Evolutionary conservation across 371 early-diverging fungal genomes (phyloP).

Genomic region (Haplosporangium sp.): DNA sequence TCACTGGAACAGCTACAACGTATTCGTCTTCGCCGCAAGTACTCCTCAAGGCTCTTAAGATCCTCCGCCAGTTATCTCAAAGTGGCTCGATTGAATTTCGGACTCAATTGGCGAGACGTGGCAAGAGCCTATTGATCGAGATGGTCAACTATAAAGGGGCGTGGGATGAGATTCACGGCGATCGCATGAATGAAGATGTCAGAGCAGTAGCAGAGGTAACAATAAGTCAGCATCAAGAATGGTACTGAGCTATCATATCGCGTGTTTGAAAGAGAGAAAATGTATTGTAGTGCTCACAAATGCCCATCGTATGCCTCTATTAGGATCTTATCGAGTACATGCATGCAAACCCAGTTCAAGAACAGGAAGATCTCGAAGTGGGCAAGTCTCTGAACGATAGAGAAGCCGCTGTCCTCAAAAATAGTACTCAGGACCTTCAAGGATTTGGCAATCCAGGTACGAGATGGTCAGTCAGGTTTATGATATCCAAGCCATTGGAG

Average conservation of each 20-base stretch:
- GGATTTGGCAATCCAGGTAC: conserved; percentile 53
- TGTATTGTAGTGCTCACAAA: too few species aligned
- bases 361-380: conserved; percentile 9
- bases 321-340: conserved; percentile 49
- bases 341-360: conserved; percentile 50
- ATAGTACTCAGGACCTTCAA: conserved; percentile 32
- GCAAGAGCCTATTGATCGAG: conserved; percentile 22
- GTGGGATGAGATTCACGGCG: conserved; percentile 52
- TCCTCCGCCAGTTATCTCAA: conserved; percentile 50
- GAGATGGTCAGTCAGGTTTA: neutral
- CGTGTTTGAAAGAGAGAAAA: neutral
- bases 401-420: conserved; percentile 31
- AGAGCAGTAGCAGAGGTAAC: conserved; percentile 35
- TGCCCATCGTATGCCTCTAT: neutral
- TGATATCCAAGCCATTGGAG: neutral
- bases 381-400: conserved; percentile 8
- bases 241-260: too few species aligned
- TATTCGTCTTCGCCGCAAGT: conserved; percentile 43
- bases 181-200: conserved; percentile 37
- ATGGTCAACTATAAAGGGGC: conserved; percentile 36
- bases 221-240: neutral
- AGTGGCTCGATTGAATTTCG: conserved; percentile 44
- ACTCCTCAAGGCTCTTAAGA: conserved; percentile 47
- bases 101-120: conserved; percentile 25
- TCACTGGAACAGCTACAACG: conserved; percentile 5